Evolutionary conservation across 805 yeast genomes (phyloP).

Genomic region (Zygosaccharomyces rouxii): DNA sequence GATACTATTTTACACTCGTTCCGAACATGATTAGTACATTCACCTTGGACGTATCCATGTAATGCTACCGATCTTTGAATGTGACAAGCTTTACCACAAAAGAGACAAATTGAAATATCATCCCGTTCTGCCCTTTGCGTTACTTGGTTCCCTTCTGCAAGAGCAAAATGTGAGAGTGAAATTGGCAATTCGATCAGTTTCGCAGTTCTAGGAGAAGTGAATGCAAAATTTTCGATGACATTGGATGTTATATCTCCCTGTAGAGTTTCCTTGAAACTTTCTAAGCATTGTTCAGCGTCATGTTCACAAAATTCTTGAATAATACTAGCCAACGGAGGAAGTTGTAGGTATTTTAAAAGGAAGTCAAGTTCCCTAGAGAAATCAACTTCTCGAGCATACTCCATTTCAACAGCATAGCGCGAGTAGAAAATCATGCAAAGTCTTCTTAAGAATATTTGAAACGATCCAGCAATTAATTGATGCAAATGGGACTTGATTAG

Average conservation of each 20-base stretch:
- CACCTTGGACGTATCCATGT: conserved; percentile 57
- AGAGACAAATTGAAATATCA: conserved; percentile 84
- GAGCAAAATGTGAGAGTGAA: conserved; percentile 53
- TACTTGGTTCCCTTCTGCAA: conserved; percentile 40
- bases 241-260: not conserved
- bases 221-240: not conserved
- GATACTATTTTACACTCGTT: conserved; percentile 47
- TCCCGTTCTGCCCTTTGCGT: conserved; percentile 36
- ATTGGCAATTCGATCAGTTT: conserved; percentile 60
- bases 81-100: conserved; percentile 68
- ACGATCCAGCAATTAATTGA: conserved; percentile 11
- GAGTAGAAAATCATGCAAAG: conserved; percentile 14
- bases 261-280: not conserved
- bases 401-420: conserved; percentile 12
- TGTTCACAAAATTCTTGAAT: conserved; percentile 3
- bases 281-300: conserved; percentile 1
- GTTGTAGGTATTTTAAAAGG: conserved; percentile 1
- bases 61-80: conserved; percentile 52
- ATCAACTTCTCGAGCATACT: not conserved
- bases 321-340: conserved; percentile 3
- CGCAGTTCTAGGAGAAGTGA: conserved; percentile 45
- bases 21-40: conserved; percentile 68
- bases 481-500: conserved; percentile 8
- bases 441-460: conserved; percentile 21
- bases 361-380: conserved; percentile 3